Evolutionary conservation across 257 asterid genomes (phyloP).

Genomic region (Osmanthus fragrans): DNA sequence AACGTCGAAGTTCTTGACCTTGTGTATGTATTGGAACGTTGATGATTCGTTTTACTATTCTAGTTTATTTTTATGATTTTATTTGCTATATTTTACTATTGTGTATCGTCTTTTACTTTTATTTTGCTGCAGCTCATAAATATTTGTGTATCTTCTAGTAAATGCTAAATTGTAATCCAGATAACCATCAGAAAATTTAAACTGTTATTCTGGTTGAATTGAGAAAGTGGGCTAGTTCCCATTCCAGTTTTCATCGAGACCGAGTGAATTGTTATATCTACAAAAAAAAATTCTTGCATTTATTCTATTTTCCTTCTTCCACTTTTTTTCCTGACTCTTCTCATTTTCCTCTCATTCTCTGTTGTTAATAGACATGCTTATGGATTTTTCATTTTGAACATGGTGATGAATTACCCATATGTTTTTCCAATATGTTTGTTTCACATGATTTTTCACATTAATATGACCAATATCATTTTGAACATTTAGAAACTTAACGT

Average conservation of each 20-base stretch:
- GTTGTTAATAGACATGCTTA: background rate
- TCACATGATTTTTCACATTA: background rate
- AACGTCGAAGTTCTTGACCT: constrained; percentile 8
- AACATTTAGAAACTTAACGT: background rate
- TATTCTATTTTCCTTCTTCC: background rate
- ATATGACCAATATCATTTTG: background rate
- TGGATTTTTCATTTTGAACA: background rate
- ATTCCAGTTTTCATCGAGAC: too few relatives aligned
- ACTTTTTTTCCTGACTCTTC: background rate
- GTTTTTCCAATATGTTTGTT: background rate
- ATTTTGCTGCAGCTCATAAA: too few relatives aligned
- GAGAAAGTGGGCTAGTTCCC: too few relatives aligned
- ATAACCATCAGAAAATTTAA: too few relatives aligned
- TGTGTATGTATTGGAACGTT: background rate
- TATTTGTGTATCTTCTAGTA: too few relatives aligned
- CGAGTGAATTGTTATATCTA: too few relatives aligned
- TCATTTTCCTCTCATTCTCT: background rate
- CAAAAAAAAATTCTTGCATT: too few relatives aligned
- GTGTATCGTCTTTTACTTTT: background rate
- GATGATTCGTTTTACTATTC: background rate
- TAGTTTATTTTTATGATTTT: background rate
- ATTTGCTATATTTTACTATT: background rate
- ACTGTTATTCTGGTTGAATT: too few relatives aligned
- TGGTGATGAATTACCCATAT: too few relatives aligned
- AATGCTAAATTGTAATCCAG: too few relatives aligned